A percentile compares a stretch with the other conserved stretches of the same genome.
Evolutionary conservation across 2,329 filamentous ascomycete genomes (phyloP).

Genomic region (Thelonectria blattea): DNA sequence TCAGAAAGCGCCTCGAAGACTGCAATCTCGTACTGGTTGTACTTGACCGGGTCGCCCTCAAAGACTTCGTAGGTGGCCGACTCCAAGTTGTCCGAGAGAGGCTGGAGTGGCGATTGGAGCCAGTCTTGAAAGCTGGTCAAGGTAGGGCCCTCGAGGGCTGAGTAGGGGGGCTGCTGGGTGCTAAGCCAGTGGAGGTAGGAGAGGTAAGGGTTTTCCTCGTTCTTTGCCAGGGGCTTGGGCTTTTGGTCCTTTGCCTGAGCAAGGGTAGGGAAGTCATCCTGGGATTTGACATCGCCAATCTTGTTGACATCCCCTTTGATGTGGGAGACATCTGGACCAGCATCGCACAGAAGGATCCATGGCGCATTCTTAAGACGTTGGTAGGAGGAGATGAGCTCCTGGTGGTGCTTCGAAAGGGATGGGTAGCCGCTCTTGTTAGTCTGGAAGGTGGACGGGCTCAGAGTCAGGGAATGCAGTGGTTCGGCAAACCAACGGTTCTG

Average conservation of each 20-base stretch:
- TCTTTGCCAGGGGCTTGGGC: constrained; percentile 35
- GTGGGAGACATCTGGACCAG: constrained; percentile 55
- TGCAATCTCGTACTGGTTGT: constrained; percentile 91
- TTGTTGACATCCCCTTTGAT: constrained; percentile 38
- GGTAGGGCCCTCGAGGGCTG: constrained; percentile 56
- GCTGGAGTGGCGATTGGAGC: constrained; percentile 92
- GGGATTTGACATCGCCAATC: constrained; percentile 45
- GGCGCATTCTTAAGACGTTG: constrained; percentile 69
- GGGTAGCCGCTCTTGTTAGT: constrained; percentile 66
- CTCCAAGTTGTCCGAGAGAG: constrained; percentile 93
- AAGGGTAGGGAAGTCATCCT: constrained; percentile 70
- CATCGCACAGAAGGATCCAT: constrained; percentile 68
- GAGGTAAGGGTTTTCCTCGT: constrained; percentile 58
- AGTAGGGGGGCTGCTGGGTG: constrained; percentile 72
- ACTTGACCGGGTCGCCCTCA: constrained; percentile 97
- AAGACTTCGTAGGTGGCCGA: constrained; percentile 98
- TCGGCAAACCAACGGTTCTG: constrained; percentile 74
- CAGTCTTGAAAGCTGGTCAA: constrained; percentile 82
- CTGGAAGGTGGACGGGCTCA: constrained; percentile 61
- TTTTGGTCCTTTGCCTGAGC: constrained; percentile 63
- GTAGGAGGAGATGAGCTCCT: constrained; percentile 65
- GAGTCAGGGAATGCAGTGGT: constrained; percentile 66
- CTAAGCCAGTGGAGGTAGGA: constrained; percentile 87
- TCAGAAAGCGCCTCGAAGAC: constrained; percentile 81
- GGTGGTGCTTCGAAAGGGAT: constrained; percentile 65